phyloP scores from a whole-genome alignment of 2,329 filamentous ascomycete species.

The Phyllosticta ampelicida region DNA sequence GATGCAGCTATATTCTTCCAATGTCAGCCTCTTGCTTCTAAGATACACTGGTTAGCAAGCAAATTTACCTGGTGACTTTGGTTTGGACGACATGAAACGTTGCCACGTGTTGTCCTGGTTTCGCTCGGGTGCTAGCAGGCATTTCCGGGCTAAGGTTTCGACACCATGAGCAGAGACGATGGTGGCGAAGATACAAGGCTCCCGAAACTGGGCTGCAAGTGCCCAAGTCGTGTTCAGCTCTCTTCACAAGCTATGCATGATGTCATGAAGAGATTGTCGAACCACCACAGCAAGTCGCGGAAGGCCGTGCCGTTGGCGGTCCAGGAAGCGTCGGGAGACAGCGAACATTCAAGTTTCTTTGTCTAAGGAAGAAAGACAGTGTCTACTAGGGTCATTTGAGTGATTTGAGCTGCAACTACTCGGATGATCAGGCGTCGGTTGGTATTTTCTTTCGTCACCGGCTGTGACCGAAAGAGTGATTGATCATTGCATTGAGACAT shows the following conservation, averaged over 20 bases:
- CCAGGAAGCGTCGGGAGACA: too few relatives aligned
- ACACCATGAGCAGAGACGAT: background rate
- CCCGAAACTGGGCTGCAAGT: background rate
- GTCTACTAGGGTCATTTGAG: too few relatives aligned
- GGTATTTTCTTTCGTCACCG: too few relatives aligned
- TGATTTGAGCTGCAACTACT: too few relatives aligned
- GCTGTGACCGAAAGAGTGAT: too few relatives aligned
- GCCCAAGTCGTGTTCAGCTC: background rate
- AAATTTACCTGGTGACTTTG: background rate
- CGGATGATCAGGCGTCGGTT: too few relatives aligned
- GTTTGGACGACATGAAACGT: background rate
- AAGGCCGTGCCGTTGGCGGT: too few relatives aligned
- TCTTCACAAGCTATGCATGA: background rate
- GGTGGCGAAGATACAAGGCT: background rate
- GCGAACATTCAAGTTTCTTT: too few relatives aligned
- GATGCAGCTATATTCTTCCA: too few relatives aligned
- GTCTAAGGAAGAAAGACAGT: too few relatives aligned
- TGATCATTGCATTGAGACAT: background rate
- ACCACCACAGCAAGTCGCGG: too few relatives aligned
- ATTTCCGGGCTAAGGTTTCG: background rate
- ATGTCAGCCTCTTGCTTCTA: background rate
- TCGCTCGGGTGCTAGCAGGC: background rate
- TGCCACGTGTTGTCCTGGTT: background rate
- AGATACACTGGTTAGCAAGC: background rate
- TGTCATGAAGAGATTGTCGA: background rate